phyloP scores from a whole-genome alignment of 495 filamentous ascomycete genomes.

The Penicillium simplicissimum region DNA sequence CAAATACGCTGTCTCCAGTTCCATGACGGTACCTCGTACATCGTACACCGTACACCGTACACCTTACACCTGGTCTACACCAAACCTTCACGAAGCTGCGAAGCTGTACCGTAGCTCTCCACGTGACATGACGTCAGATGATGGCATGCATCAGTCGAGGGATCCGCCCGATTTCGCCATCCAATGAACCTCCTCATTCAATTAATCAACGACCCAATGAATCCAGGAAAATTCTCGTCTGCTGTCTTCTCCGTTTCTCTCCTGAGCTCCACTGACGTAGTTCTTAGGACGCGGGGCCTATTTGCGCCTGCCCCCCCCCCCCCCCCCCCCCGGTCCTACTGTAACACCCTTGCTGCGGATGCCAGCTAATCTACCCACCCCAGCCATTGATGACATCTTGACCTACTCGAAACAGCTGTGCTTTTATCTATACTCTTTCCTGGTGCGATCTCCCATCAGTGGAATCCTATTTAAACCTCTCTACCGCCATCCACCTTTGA shows the following conservation, averaged over 20 bases:
- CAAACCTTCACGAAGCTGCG: too few relatives aligned
- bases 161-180: conserved; percentile 1
- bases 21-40: too few relatives aligned
- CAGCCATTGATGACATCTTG: conserved; percentile 12
- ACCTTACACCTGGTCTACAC: too few relatives aligned
- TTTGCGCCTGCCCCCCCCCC: too few relatives aligned
- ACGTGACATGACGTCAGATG: conserved; percentile 32
- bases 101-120: background rate
- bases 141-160: conserved; percentile 18
- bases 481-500: background rate
- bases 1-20: background rate
- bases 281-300: background rate
- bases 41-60: too few relatives aligned
- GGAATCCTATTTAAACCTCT: background rate
- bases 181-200: background rate
- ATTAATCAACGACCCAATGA: background rate
- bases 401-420: background rate
- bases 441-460: background rate
- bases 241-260: conserved; percentile 14
- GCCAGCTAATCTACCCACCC: conserved; percentile 7
- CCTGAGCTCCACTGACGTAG: conserved; percentile 25
- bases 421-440: background rate
- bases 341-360: background rate
- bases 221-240: background rate
- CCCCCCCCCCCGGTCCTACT: background rate